These are phyloP conservation scores for Leccinum imitatum DNA, from an alignment of 768 basidiomycete genomes.

Conservation along the genomic window DNA sequence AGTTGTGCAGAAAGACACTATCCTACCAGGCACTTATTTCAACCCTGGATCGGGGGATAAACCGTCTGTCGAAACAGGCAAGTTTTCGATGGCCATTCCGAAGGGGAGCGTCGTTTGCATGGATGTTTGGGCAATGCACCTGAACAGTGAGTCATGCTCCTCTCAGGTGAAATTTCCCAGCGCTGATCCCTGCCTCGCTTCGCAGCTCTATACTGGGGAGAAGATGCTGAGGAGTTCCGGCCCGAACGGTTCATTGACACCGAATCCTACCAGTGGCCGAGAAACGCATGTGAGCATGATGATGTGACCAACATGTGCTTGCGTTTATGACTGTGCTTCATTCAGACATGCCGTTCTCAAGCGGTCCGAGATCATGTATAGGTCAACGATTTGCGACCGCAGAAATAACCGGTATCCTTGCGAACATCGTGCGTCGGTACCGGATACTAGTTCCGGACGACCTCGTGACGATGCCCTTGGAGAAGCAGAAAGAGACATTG, in stretches of 20 bases:
- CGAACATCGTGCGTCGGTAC: conserved; percentile 43
- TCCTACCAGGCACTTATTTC: conserved; percentile 37
- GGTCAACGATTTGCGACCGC: conserved; percentile 48
- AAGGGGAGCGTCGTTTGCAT: conserved; percentile 40
- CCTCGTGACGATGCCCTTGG: conserved; percentile 27
- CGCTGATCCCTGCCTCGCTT: not conserved
- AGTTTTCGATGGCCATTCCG: conserved; percentile 36
- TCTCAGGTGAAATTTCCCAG: not conserved
- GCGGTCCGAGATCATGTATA: conserved; percentile 46
- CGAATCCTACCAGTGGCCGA: conserved; percentile 35
- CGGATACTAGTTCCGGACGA: conserved; percentile 40
- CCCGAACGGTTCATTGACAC: conserved; percentile 54
- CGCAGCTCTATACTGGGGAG: conserved; percentile 51
- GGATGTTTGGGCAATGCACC: conserved; percentile 44
- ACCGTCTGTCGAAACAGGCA: conserved; percentile 24
- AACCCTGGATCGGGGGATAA: conserved; percentile 18
- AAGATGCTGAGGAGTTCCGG: conserved; percentile 43
- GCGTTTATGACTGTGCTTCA: not conserved
- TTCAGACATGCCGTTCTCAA: conserved; percentile 45
- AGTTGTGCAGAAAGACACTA: conserved; percentile 35
- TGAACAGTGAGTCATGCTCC: conserved; percentile 39
- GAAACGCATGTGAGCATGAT: conserved; percentile 15
- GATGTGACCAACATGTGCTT: not conserved
- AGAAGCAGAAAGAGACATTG: conserved; percentile 35
- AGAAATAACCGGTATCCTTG: conserved; percentile 43